A percentile compares a stretch with the other conserved stretches of the same genome.
Evolutionary conservation across 495 filamentous ascomycete species (phyloP).

Genomic region (Penicillium paxilli): DNA sequence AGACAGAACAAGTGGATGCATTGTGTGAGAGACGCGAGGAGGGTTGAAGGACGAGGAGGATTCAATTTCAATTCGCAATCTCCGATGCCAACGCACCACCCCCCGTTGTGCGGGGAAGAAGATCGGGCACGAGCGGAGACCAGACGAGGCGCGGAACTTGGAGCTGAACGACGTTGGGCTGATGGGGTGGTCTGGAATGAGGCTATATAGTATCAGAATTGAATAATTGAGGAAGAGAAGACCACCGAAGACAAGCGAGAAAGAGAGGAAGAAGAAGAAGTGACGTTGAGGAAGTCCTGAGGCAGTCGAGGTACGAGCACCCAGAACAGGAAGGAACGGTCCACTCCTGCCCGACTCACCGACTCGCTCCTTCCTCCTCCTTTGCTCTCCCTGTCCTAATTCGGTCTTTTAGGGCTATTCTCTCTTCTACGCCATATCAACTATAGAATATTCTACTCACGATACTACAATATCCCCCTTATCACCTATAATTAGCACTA

Average conservation of each 20-base stretch:
- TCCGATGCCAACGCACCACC: constrained; percentile 21
- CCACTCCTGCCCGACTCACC: too few species aligned
- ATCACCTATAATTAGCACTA: too few species aligned
- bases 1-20: constrained; percentile 22
- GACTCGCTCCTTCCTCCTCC: too few species aligned
- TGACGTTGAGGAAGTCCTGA: not conserved
- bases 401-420: too few species aligned
- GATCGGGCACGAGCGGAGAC: not conserved
- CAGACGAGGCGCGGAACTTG: not conserved
- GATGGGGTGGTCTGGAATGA: not conserved
- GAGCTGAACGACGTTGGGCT: not conserved
- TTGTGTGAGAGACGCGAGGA: constrained; percentile 24
- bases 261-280: not conserved
- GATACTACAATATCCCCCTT: too few species aligned
- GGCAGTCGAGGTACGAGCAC: not conserved
- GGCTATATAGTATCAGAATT: too few species aligned
- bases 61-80: not conserved
- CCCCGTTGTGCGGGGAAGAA: constrained; percentile 8
- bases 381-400: too few species aligned
- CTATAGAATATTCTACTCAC: too few species aligned
- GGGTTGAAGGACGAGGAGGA: not conserved
- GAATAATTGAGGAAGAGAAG: not conserved
- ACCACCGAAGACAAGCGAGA: not conserved
- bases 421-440: too few species aligned
- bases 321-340: too few species aligned